Conservation (phyloP, 2,329 filamentous ascomycete species). For the Botryotinia convoluta region DNA sequence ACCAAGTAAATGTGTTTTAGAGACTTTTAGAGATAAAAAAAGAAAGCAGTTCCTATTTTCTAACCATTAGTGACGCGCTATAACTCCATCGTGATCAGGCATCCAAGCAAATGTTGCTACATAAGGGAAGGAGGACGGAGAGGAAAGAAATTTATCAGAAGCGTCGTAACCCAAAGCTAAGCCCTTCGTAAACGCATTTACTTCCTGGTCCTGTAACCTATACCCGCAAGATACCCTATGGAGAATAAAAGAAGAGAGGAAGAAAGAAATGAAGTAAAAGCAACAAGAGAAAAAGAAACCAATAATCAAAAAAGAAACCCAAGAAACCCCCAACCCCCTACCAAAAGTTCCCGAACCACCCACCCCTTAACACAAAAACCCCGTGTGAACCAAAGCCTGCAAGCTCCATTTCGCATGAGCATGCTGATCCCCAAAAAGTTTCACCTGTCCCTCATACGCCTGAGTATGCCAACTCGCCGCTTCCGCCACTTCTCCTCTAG, state of each 20-base stretch:
- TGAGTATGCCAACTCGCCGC: neutral
- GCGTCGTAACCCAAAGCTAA: neutral
- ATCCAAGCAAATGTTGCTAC: too few species aligned
- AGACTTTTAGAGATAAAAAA: neutral
- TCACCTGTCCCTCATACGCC: constrained; percentile 6
- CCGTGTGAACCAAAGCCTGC: constrained; percentile 5
- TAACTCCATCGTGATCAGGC: neutral
- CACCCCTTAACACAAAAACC: neutral
- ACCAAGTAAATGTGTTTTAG: neutral
- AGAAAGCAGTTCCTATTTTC: neutral
- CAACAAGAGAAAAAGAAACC: neutral
- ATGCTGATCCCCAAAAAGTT: neutral
- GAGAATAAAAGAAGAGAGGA: too few species aligned
- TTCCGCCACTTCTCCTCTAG: neutral
- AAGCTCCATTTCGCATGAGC: constrained; percentile 13
- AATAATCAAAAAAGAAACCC: neutral
- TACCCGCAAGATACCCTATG: neutral
- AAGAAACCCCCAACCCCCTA: neutral
- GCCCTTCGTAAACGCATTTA: too few species aligned
- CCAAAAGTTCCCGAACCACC: too few species aligned
- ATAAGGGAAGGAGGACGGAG: neutral
- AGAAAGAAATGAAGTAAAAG: neutral
- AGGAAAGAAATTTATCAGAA: neutral
- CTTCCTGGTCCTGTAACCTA: neutral
- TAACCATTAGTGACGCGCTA: neutral